Base-by-base conservation (phyloP, 163 green algal species). In the Prototheca wickerhamii region DNA sequence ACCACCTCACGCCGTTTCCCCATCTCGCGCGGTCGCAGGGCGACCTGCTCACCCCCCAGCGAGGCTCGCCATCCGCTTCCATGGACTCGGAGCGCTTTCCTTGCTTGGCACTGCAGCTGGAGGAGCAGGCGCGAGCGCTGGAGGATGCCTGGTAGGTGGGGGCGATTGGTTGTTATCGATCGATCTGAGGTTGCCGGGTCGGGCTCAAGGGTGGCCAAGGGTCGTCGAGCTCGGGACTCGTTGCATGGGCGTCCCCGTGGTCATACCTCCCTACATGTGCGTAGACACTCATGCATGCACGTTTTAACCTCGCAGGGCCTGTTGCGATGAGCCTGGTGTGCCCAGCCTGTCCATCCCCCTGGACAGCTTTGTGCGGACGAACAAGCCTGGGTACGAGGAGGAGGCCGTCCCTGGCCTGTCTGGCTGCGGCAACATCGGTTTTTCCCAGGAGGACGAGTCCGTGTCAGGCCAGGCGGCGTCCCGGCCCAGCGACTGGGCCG, bases 91-190 rank as follows among this genome's bases (percentile, higher is more conserved):
- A 61, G 26, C 49, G 53, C 50, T 74, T 86, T 44, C 73, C 67
- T 17, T 83, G 76, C 68, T 58, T 81, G 34, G 76, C 69, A 3
- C 58, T 77, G 30, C 65, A 76, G 66, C 68, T 83, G 26, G 76
- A 83, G 71, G 33, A 74, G 52, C 68, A 82, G 62, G 76, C 68
- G 2, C 65, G 72, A 52, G 49, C 37, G 30, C 51, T 82, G 18
- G 75, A 82, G 42, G 62, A 63, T 23, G 67, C 68, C 2, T 70
- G 64, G 53, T 18, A 29, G 26, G 31, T 26, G 10, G 37, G 34
- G 57, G 40, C 26, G 37, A n/a, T 29, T 28, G 44, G 18, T 55
- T 42, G 31, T 57, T 43, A 33, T 8, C 25, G 23, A 34, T 31
- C 10, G 30, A 21, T 43, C 15, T 67, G 61, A 46, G 62, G 5